Evolutionary conservation across 768 basidiomycete genomes (phyloP).

Genomic region (Lanmaoa rubissima): DNA sequence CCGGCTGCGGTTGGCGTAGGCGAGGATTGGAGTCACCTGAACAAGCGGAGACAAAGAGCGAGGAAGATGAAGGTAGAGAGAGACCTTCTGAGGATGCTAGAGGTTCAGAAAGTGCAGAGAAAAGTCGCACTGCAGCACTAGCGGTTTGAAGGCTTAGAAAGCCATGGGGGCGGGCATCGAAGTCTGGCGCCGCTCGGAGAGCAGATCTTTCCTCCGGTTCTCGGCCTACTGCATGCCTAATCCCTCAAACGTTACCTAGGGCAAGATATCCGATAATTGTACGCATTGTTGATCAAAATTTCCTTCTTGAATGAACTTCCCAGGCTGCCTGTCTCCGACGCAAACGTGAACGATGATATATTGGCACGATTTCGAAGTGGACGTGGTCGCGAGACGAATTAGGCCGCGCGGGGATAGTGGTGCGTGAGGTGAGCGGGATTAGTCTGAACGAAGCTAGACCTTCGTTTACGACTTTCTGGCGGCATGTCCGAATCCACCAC

Average conservation of each 20-base stretch:
- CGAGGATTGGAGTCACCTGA: constrained; percentile 56
- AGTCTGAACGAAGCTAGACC: neutral
- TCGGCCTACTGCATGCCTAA: neutral
- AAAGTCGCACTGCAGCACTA: neutral
- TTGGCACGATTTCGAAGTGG: neutral
- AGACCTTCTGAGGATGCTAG: constrained; percentile 41
- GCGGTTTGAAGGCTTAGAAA: neutral
- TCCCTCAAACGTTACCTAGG: neutral
- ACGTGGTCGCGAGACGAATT: neutral
- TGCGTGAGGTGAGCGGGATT: neutral
- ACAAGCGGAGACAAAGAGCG: constrained; percentile 48
- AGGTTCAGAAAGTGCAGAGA: constrained; percentile 28
- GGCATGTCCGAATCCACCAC: no score
- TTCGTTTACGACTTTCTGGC: neutral
- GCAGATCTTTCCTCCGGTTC: neutral
- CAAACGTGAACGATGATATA: neutral
- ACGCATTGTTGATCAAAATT: neutral
- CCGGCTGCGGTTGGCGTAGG: constrained; percentile 33
- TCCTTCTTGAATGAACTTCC: no score
- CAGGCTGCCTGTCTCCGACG: neutral
- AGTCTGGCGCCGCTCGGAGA: neutral
- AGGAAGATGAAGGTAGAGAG: constrained; percentile 44
- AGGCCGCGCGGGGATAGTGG: no score
- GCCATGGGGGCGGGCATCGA: neutral
- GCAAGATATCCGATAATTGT: neutral